phyloP scores from a whole-genome alignment of 2,329 filamentous ascomycete species.

The Coniochaeta sp. region DNA sequence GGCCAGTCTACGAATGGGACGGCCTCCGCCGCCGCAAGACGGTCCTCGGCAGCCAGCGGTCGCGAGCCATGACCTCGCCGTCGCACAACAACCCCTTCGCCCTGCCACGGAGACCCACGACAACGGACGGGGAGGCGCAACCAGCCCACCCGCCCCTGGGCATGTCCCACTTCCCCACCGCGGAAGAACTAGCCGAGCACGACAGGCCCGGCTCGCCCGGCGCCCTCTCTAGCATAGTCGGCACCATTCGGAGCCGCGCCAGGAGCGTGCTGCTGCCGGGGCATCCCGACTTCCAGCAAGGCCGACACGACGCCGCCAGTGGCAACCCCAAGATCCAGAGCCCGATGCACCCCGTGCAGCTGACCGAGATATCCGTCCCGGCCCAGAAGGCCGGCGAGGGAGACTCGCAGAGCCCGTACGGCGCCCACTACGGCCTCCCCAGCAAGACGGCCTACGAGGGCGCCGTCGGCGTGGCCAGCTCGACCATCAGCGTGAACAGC shows the following conservation, averaged over 20 bases:
- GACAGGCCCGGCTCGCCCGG: constrained; percentile 39
- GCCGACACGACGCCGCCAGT: constrained; percentile 14
- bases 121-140: background rate
- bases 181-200: constrained; percentile 52
- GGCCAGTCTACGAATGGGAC: constrained; percentile 76
- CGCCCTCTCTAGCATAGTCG: constrained; percentile 49
- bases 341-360: constrained; percentile 53
- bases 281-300: constrained; percentile 28
- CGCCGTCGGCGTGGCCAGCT: constrained; percentile 10
- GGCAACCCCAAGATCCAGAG: constrained; percentile 36
- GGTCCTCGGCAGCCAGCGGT: constrained; percentile 29
- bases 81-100: constrained; percentile 26
- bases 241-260: constrained; percentile 44
- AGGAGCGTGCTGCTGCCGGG: constrained; percentile 31
- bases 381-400: constrained; percentile 37
- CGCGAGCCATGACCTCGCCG: constrained; percentile 26
- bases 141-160: constrained; percentile 66
- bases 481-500: constrained; percentile 35
- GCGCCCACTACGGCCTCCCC: constrained; percentile 46
- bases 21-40: constrained; percentile 68
- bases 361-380: constrained; percentile 53
- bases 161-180: constrained; percentile 75
- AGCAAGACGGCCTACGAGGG: constrained; percentile 41
- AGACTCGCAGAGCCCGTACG: constrained; percentile 17
- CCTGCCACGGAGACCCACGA: constrained; percentile 16